Evolutionary conservation across 2,329 filamentous ascomycete species (phyloP), one percentile per base, ranked within the genome.

Genomic region (Fusarium pseudonygamai): DNA sequence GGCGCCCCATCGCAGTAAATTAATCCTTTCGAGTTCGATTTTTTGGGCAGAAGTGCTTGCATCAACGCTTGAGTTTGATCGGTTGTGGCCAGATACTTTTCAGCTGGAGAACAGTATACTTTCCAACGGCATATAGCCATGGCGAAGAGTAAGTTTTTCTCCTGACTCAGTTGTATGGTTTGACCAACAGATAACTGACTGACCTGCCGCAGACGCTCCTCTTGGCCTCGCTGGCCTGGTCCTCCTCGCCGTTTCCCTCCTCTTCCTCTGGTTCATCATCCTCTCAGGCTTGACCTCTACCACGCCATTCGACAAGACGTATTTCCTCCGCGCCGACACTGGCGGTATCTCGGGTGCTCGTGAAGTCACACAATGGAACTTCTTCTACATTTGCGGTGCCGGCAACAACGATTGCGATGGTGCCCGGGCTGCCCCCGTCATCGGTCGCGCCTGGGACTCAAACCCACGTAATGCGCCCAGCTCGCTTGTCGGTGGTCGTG

Each of bases 311-410:
- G 89, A 93, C 81, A 85, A 91, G 67, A 94, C 95, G 73, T 98
- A 94, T 84, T 97, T 98, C 86, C 90, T 98, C 37, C 87, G 92
- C 79, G 93, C 93, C 77, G 88, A 93, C 79, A 97, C 95, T 2
- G 85, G 84, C 37, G 90, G 87, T 79, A 95, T 97, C 79, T 85
- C 88, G 7, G 91, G 91, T 53, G 92, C 94, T 18, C 89, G 91
- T 59, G 71, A 86, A 57, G 77, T 88, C 24, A 92, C 94, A 18
- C 91, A 96, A 84, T 98, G 96, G 96, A 97, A 95, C 40, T 97
- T 93, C 84, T 96, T 97, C 87, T 92, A 93, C 81, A 86, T 97
- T 70, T 97, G 95, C 84, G 90, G 91, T 59, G 85, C 85, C 36
- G 84, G 84, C 70, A 89, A 91, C 80, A 86, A 85, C 58, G 83